These are phyloP conservation scores for Meredithiella fracta DNA, from an alignment of 2,329 filamentous ascomycete genomes.

Conservation along the genomic window DNA sequence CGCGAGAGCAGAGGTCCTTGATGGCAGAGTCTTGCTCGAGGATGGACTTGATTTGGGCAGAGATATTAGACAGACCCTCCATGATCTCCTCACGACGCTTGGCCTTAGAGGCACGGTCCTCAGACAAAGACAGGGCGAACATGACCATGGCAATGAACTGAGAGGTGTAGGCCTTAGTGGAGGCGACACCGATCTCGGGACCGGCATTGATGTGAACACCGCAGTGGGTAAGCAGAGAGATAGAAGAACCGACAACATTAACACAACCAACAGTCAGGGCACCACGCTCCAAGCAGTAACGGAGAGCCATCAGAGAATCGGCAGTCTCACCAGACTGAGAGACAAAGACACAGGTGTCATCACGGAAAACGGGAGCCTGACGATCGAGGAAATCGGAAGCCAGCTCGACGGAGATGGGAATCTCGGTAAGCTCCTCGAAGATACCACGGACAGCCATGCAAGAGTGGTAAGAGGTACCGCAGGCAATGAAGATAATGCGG, in stretches of 20 bases:
- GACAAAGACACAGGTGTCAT: conserved; percentile 97
- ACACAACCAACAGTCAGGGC: conserved; percentile 95
- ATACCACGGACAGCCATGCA: conserved; percentile 98
- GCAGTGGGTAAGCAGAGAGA: conserved; percentile 96
- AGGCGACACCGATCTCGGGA: conserved; percentile 95
- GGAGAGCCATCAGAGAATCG: conserved; percentile 89
- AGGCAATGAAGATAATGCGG: conserved; percentile 97
- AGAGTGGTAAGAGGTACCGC: conserved; percentile 95
- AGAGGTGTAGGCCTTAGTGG: conserved; percentile 97
- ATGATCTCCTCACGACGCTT: conserved; percentile 90
- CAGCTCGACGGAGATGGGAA: conserved; percentile 90
- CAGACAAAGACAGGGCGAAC: conserved; percentile 91
- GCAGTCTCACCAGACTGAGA: conserved; percentile 98
- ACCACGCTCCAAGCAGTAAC: conserved; percentile 95
- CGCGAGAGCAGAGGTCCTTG: conserved; percentile 83
- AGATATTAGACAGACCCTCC: conserved; percentile 75
- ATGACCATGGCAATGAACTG: conserved; percentile 99
- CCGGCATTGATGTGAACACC: conserved; percentile 99
- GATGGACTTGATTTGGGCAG: conserved; percentile 80
- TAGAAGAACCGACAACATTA: conserved; percentile 96
- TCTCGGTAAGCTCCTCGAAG: conserved; percentile 95
- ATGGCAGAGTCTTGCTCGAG: conserved; percentile 83
- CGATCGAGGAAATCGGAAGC: conserved; percentile 97
- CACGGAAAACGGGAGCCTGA: conserved; percentile 93
- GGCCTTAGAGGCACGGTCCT: conserved; percentile 90